Evolutionary conservation across 805 yeast species (phyloP), one percentile per base, ranked within the genome.

Genomic region (Teunomyces kruisii): DNA sequence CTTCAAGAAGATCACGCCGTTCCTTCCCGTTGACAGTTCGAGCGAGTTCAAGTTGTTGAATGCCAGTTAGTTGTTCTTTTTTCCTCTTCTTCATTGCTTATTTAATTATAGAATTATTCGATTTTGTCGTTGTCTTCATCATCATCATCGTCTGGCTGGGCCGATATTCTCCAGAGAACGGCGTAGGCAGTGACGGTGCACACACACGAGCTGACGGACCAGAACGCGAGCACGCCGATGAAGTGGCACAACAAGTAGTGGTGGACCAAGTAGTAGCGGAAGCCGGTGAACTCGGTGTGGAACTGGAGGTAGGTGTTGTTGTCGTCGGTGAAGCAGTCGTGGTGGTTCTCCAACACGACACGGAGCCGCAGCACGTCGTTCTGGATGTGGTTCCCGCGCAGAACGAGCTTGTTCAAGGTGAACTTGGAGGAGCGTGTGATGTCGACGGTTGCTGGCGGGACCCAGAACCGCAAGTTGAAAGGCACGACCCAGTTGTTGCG

Each of bases 1-100:
- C 45, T 67, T 69, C 45, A 64, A 59, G 46, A 62, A 61, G 32
- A 61, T 70, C 36, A 63, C 70, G 27, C 77, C 77, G 3, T 67
- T 66, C 42, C 51, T 72, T 44, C 62, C 73, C 6, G 67, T 68
- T 33, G 75, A 72, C 44, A 55, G 60, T 39, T 49, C 62, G 9
- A 57, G 55, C 37, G 69, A 64, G 46, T 48, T 53, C 28, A 63
- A 62, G 48, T 47, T 60, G 31, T 57, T 65, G 47, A 65, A 64
- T 50, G 71, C 70, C 10, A 57, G 57, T 35, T 62, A 36, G 43
- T 2, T 22, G 12, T 19, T 19, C 6, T 19, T 19, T 19, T 4
- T 19, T 19, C 3, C 22, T 19, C 22, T 19, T 19, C 22, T 19
- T 19, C 6, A 3, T 19, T 27, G 14, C 14, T 15, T 32, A 14